Percentiles rank a stretch among this genome's conserved stretches.
These are phyloP conservation scores for Citrullus mucosospermus DNA, from an alignment of 306 rosid species.

Conservation along the genomic window DNA sequence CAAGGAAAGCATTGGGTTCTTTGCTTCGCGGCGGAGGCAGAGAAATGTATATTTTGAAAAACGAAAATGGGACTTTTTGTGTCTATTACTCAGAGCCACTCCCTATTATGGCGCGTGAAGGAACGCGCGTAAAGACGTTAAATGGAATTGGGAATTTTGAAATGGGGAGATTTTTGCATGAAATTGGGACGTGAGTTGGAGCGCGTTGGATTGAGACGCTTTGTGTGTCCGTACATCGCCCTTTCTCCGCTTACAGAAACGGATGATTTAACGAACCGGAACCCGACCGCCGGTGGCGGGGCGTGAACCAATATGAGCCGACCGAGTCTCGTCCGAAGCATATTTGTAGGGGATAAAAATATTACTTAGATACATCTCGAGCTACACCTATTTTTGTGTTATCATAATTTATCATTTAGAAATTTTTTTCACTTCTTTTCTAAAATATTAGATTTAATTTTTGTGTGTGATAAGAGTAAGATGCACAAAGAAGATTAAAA, in stretches of 20 bases:
- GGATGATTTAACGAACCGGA: background rate
- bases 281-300: background rate
- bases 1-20: background rate
- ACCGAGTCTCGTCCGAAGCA: no score
- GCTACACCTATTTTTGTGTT: no score
- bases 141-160: background rate
- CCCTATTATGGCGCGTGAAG: background rate
- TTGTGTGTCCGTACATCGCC: background rate
- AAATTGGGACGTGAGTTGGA: background rate
- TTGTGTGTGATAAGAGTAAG: no score
- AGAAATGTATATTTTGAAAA: background rate
- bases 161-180: background rate
- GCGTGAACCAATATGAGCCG: background rate
- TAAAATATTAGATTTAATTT: no score
- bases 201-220: background rate
- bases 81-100: background rate
- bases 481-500: no score
- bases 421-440: no score
- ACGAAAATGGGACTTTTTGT: background rate
- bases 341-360: no score
- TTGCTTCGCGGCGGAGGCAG: background rate
- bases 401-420: no score
- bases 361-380: no score
- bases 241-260: background rate
- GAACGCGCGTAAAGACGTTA: background rate